Evolutionary conservation across 2,329 filamentous ascomycete genomes (phyloP), one percentile per base, ranked within the genome.

Genomic region (Chaetomiaceae sp.): DNA sequence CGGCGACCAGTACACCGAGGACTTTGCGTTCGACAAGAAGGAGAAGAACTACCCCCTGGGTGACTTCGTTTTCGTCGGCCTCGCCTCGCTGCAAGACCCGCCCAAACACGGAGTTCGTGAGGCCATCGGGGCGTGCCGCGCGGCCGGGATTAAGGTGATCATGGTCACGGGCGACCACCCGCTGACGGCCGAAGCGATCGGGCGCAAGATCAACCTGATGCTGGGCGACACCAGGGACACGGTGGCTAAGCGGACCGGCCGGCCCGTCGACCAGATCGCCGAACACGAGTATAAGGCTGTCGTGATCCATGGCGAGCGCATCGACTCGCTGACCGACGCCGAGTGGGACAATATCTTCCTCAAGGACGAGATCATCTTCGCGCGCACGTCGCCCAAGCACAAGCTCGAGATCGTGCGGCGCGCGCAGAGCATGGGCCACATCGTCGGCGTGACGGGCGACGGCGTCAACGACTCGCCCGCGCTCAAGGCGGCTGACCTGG

Each of bases 391-490:
- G 0, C 85, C 84, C 0, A 84, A 89, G 58, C 84, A 89, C 60
- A 90, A 90, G 61, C 75, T 89, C 6, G 79, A 83, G 27, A 89
- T 89, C 50, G 84, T 90, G n/a, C 77, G 78, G 24, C 84, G 86
- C 60, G 82, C 88, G 50, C 84, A 87, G 59, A 65, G 71, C 1
- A 70, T 76, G 8, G 71, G 76, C 59, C 84, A 54, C 64, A 83
- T 86, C 2, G 79, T 94, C 1, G 88, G 82, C 32, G 93, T 94
- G 79, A 86, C 90, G 2, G 88, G 88, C 30, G 88, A 94, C 56
- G 88, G 88, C 15, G 87, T 91, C 55, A 94, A 94, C 58, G 88
- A 95, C 59, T 84, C 87, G 0, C 87, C 88, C 0, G 88, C 88
- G 2, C 76, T 95, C 4, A 81, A 84, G 2, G 81, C 82, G 1